phyloP scores from a whole-genome alignment of 768 basidiomycete genomes.

The Epithele typhae region DNA sequence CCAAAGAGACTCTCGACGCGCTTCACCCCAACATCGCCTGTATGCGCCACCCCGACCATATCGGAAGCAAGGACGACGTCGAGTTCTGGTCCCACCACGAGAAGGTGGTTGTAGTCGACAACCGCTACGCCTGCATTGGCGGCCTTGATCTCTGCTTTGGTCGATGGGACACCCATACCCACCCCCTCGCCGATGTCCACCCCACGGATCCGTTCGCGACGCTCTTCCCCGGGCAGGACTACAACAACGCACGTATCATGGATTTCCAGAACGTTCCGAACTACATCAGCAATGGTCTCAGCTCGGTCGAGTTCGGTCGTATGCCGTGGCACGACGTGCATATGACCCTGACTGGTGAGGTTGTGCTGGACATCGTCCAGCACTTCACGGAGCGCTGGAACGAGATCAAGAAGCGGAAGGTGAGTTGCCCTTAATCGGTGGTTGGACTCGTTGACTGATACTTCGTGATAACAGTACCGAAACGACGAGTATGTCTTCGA shows the following conservation, averaged over 20 bases:
- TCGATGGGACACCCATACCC: conserved; percentile 91
- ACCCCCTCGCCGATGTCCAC: conserved; percentile 90
- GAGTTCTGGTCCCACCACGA: conserved; percentile 94
- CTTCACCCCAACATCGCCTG: conserved; percentile 86
- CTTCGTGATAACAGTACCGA: conserved; percentile 22
- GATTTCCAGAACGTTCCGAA: conserved; percentile 83
- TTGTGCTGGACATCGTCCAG: conserved; percentile 87
- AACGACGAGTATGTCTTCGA: conserved; percentile 41
- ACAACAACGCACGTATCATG: conserved; percentile 83
- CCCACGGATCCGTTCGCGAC: conserved; percentile 78
- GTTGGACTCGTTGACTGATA: neutral
- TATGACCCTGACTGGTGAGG: conserved; percentile 77
- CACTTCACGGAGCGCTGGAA: conserved; percentile 95
- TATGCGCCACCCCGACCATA: conserved; percentile 89
- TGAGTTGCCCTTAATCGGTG: conserved; percentile 19
- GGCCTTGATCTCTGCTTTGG: conserved; percentile 97
- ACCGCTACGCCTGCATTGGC: conserved; percentile 81
- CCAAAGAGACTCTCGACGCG: conserved; percentile 75
- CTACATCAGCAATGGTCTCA: conserved; percentile 67
- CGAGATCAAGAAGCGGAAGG: conserved; percentile 82
- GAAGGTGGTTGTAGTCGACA: conserved; percentile 87
- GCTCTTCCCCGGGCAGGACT: conserved; percentile 92
- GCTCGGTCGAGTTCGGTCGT: conserved; percentile 60
- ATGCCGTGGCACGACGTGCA: conserved; percentile 99
- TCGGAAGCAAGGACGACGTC: conserved; percentile 76